phyloP scores from a whole-genome alignment of 306 rosid genomes.

The Pterocarpus santalinus region DNA sequence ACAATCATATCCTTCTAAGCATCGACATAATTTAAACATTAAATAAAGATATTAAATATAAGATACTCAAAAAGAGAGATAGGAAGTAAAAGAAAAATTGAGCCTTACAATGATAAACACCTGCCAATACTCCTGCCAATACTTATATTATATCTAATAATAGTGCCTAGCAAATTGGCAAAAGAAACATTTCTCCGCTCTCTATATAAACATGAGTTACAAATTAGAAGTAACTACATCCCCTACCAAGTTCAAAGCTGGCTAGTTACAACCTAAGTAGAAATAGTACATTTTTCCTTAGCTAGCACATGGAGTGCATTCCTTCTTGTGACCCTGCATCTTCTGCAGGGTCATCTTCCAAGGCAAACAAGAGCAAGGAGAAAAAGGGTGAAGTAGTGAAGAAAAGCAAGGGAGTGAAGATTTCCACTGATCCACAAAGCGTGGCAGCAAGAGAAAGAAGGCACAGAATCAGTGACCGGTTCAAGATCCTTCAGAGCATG shows the following conservation, averaged over 20 bases:
- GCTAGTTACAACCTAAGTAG: too few relatives aligned
- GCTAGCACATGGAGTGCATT: not conserved
- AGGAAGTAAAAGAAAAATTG: too few relatives aligned
- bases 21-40: too few relatives aligned
- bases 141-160: too few relatives aligned
- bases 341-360: not conserved
- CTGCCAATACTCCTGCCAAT: too few relatives aligned
- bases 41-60: too few relatives aligned
- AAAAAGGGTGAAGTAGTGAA: constrained; percentile 25
- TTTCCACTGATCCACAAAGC: constrained; percentile 93
- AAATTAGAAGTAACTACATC: not conserved
- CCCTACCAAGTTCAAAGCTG: not conserved
- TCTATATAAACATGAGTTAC: too few relatives aligned
- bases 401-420: constrained; percentile 59
- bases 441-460: constrained; percentile 92
- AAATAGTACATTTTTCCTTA: not conserved
- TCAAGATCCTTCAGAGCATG: constrained; percentile 90
- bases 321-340: not conserved
- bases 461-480: constrained; percentile 88
- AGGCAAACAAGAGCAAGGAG: not conserved
- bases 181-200: too few relatives aligned
- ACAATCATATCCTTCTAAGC: too few relatives aligned
- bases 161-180: too few relatives aligned
- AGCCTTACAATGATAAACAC: too few relatives aligned
- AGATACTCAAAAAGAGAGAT: too few relatives aligned